These are phyloP conservation scores for Camelina neglecta DNA, from an alignment of 345 rosid species.

Conservation along the genomic window DNA sequence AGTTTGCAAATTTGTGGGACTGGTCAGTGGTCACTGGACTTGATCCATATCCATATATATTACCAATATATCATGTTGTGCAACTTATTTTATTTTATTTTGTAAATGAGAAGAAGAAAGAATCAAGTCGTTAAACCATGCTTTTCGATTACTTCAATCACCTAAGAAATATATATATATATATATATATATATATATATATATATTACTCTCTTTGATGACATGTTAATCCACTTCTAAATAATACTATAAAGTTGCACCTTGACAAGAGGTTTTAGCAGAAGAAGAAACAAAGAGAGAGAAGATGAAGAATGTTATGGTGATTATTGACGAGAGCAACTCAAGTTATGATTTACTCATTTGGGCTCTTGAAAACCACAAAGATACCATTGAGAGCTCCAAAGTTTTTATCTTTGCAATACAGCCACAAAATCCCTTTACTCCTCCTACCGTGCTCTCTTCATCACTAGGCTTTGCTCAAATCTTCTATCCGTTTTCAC, in stretches of 20 bases:
- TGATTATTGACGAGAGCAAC: constrained; percentile 56
- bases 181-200: too few species aligned
- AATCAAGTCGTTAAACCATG: constrained; percentile 31
- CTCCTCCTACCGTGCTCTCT: constrained; percentile 3
- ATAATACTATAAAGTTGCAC: constrained; percentile 29
- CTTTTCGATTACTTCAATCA: constrained; percentile 39
- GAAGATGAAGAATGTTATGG: constrained; percentile 55
- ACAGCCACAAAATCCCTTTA: constrained; percentile 42
- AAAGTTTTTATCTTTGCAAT: constrained; percentile 46
- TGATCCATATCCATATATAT: too few species aligned
- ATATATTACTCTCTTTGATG: constrained; percentile 9
- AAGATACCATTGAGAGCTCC: constrained; percentile 38
- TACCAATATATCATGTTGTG: background rate
- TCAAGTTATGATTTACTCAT: constrained; percentile 53
- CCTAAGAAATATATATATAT: background rate
- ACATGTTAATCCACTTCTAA: constrained; percentile 11
- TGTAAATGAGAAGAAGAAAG: background rate
- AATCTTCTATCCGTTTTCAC: constrained; percentile 45
- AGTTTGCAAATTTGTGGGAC: background rate
- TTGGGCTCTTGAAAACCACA: constrained; percentile 58
- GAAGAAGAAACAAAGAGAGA: constrained; percentile 18
- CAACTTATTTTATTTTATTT: background rate
- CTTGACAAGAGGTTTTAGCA: constrained; percentile 7
- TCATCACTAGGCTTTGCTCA: constrained; percentile 43
- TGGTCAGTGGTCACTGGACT: too few species aligned